Percentiles rank a stretch among this genome's conserved stretches.
Evolutionary conservation across 805 yeast genomes (phyloP).

Genomic region (Ogataea nitratoaversa): DNA sequence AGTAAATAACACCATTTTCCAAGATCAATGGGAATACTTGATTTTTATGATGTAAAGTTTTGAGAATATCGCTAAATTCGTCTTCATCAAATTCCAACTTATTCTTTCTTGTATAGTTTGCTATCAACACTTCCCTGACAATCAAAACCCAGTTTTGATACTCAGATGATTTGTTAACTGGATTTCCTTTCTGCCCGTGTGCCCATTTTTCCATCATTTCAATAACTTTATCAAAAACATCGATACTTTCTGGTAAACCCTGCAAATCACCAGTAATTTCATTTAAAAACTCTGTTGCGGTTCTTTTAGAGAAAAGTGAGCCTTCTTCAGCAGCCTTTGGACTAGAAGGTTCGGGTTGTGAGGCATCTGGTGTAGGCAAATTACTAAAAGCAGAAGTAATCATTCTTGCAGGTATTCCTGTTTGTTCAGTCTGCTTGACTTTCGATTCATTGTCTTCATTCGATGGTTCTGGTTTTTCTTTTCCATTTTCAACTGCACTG

Average conservation of each 20-base stretch:
- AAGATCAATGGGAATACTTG: conserved; percentile 30
- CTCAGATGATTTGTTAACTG: conserved; percentile 7
- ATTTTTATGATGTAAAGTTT: conserved; percentile 22
- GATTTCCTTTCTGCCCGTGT: conserved; percentile 18
- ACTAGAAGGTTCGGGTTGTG: too few relatives aligned
- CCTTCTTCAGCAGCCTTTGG: too few relatives aligned
- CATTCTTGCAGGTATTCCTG: too few relatives aligned
- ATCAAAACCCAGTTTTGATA: conserved; percentile 20
- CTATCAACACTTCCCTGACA: conserved; percentile 25
- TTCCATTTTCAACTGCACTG: too few relatives aligned
- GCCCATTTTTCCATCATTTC: conserved; percentile 28
- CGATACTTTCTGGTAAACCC: conserved; percentile 21
- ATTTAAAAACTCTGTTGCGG: conserved; percentile 17
- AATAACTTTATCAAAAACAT: conserved; percentile 26
- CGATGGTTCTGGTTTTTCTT: too few relatives aligned
- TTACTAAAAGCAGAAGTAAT: too few relatives aligned
- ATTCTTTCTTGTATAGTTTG: conserved; percentile 23
- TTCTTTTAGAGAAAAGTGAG: conserved; percentile 10
- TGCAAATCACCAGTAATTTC: conserved; percentile 14
- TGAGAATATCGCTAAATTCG: conserved; percentile 23
- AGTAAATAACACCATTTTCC: conserved; percentile 26
- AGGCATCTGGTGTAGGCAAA: too few relatives aligned
- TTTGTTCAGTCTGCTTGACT: too few relatives aligned
- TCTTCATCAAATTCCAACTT: conserved; percentile 30
- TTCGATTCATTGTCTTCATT: too few relatives aligned